These are phyloP conservation scores for Ilyonectria mors-panacis DNA, from an alignment of 2,329 filamentous ascomycete genomes.

Conservation along the genomic window DNA sequence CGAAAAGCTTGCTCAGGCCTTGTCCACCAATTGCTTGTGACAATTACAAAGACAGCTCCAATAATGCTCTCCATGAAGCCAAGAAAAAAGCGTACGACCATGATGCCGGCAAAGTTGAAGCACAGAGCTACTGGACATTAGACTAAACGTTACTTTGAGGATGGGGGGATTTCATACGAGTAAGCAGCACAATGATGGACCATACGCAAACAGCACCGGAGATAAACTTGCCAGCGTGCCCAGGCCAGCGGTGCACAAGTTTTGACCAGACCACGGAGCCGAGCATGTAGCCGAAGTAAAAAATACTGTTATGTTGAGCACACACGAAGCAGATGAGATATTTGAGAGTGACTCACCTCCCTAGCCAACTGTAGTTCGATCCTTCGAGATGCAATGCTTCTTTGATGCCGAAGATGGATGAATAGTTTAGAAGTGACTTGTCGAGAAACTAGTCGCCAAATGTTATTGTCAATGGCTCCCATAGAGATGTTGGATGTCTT, in stretches of 20 bases:
- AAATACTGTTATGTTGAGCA: slow-evolving; percentile 8
- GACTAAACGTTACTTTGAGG: background rate
- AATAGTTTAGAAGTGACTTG: slow-evolving; percentile 25
- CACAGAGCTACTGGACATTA: slow-evolving; percentile 14
- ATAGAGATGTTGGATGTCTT: background rate
- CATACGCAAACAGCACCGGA: slow-evolving; percentile 12
- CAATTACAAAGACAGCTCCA: slow-evolving; percentile 24
- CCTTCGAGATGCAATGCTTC: slow-evolving; percentile 21
- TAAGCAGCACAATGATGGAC: slow-evolving; percentile 18
- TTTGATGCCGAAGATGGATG: slow-evolving; percentile 23
- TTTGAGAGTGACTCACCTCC: slow-evolving; percentile 3
- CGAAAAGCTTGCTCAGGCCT: slow-evolving; percentile 18
- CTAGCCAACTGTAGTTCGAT: slow-evolving; percentile 23
- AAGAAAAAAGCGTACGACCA: slow-evolving; percentile 19
- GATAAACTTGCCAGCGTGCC: slow-evolving; percentile 22
- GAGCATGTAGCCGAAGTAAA: slow-evolving; percentile 25
- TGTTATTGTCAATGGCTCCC: background rate
- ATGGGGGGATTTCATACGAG: background rate
- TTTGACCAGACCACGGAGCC: slow-evolving; percentile 17
- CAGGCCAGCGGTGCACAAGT: slow-evolving; percentile 20
- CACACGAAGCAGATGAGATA: background rate
- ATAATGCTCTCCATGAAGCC: slow-evolving; percentile 18
- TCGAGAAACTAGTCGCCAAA: slow-evolving; percentile 8
- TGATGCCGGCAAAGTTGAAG: slow-evolving; percentile 19
- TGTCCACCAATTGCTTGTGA: slow-evolving; percentile 29